phyloP scores from a whole-genome alignment of 2,329 filamentous ascomycete species.

The Epicoccum nigrum region DNA sequence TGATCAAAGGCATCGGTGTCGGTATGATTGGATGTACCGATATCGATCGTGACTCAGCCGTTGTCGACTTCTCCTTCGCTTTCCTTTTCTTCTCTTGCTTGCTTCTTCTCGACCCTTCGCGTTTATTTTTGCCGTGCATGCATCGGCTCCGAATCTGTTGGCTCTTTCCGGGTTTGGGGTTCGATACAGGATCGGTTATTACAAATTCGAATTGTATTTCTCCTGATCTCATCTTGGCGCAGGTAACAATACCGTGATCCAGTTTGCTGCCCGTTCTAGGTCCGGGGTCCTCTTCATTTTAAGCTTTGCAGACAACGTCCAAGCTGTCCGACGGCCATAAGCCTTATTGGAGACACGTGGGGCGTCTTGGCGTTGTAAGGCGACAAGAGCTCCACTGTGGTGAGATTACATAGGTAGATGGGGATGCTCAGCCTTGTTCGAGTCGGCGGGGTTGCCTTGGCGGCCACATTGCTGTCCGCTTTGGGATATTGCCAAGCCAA shows the following conservation, averaged over 20 bases:
- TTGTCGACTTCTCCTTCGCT: background rate
- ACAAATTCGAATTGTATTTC: constrained; percentile 18
- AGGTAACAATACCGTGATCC: background rate
- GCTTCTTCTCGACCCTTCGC: constrained; percentile 20
- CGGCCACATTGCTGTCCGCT: background rate
- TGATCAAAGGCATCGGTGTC: background rate
- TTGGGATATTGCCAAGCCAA: background rate
- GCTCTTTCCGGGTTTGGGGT: constrained; percentile 18
- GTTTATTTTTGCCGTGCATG: constrained; percentile 29
- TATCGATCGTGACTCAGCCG: background rate
- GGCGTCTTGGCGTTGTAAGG: background rate
- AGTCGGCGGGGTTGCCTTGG: background rate
- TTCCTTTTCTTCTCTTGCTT: constrained; percentile 9
- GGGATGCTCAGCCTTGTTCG: background rate
- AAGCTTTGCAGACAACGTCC: background rate
- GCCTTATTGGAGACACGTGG: background rate
- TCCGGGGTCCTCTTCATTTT: background rate
- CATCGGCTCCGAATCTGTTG: constrained; percentile 24
- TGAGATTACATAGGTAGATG: background rate
- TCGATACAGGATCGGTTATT: constrained; percentile 2
- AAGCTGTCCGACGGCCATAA: background rate
- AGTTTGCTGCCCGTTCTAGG: background rate
- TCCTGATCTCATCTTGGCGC: background rate
- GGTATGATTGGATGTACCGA: background rate
- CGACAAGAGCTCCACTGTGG: too few relatives aligned